Evolutionary conservation across 176 grass and related monocot species (phyloP).

Genomic region (Canna indica): DNA sequence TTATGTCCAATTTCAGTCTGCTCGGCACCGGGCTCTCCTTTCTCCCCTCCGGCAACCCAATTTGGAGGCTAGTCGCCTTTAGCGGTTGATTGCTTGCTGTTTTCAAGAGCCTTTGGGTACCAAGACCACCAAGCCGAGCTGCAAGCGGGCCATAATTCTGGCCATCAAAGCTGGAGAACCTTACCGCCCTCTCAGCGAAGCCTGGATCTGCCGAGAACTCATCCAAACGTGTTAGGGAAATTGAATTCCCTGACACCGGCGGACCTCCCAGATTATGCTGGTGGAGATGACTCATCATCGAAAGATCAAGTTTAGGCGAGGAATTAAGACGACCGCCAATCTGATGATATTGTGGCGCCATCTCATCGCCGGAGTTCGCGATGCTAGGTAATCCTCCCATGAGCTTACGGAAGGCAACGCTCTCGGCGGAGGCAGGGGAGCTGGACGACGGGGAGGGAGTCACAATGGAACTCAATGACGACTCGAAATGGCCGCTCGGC

Average conservation of each 20-base stretch:
- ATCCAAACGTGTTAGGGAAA: slow-evolving; percentile 46
- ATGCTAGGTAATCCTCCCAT: not conserved
- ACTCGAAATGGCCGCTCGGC: slow-evolving; percentile 28
- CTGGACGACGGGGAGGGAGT: slow-evolving; percentile 45
- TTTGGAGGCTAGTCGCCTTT: not conserved
- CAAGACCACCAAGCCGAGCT: slow-evolving; percentile 41
- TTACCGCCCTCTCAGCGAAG: slow-evolving; percentile 60
- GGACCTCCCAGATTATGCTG: slow-evolving; percentile 26
- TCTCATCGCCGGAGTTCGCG: slow-evolving; percentile 22
- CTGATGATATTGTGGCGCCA: slow-evolving; percentile 51
- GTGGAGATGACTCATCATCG: slow-evolving; percentile 48
- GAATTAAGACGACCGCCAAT: slow-evolving; percentile 44
- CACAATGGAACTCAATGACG: slow-evolving; percentile 48
- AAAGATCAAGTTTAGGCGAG: slow-evolving; percentile 64
- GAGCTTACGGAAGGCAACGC: slow-evolving; percentile 32
- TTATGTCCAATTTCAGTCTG: slow-evolving; percentile 17
- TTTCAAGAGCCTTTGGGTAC: slow-evolving; percentile 31
- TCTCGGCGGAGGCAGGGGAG: slow-evolving; percentile 28
- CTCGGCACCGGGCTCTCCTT: slow-evolving; percentile 10
- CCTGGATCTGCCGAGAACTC: slow-evolving; percentile 52
- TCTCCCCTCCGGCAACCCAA: slow-evolving; percentile 5
- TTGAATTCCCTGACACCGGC: slow-evolving; percentile 45
- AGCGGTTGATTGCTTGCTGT: slow-evolving; percentile 25
- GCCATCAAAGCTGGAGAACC: slow-evolving; percentile 59
- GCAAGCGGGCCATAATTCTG: slow-evolving; percentile 15